A percentile compares a stretch with the other conserved stretches of the same genome.
Evolutionary conservation across 208 protist genomes (phyloP).

Genomic region (Leptomonas pyrrhocoris): DNA sequence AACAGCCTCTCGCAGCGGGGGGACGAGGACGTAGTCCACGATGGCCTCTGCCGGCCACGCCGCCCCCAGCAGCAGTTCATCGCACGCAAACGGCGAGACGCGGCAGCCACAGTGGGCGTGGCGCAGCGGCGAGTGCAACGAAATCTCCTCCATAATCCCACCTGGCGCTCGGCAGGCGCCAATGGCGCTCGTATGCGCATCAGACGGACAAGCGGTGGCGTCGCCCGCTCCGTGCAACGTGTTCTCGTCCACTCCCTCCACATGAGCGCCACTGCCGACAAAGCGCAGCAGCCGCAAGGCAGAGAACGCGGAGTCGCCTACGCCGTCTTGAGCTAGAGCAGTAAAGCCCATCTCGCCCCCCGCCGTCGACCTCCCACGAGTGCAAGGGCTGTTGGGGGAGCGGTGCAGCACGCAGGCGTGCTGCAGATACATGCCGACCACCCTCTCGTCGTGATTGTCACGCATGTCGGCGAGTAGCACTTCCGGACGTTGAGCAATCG

Average conservation of each 20-base stretch:
- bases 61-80: conserved; percentile 22
- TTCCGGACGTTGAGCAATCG: background rate
- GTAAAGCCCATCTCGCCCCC: background rate
- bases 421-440: conserved; percentile 12
- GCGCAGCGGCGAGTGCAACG: conserved; percentile 11
- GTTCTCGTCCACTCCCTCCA: background rate
- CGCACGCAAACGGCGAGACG: conserved; percentile 16
- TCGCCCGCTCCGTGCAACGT: background rate
- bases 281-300: conserved; percentile 10
- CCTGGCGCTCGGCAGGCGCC: background rate
- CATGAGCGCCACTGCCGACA: background rate
- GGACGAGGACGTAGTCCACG: conserved; percentile 21
- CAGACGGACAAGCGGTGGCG: background rate
- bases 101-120: conserved; percentile 24
- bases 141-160: conserved; percentile 17
- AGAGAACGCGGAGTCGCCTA: background rate
- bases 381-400: background rate
- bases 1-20: conserved; percentile 17
- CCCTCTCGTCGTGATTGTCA: background rate
- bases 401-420: conserved; percentile 23
- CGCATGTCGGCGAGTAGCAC: conserved; percentile 14
- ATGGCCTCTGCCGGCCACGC: conserved; percentile 26
- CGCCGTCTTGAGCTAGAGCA: background rate
- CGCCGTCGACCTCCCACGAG: background rate
- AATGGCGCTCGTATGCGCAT: no score